phyloP scores from a whole-genome alignment of 2,329 filamentous ascomycete species.

The Beauveria sp. region DNA sequence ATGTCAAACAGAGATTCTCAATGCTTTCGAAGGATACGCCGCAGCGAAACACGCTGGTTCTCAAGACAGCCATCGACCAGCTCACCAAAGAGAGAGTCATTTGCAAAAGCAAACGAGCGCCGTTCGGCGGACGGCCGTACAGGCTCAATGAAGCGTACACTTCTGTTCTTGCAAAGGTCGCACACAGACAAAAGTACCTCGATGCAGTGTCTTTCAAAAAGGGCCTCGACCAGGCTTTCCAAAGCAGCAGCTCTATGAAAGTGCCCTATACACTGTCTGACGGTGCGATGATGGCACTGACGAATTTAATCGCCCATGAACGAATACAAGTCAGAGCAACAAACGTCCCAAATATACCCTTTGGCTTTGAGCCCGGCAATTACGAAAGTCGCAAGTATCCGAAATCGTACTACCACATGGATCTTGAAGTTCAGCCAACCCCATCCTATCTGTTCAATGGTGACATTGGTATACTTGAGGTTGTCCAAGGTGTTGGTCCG shows the following conservation, averaged over 20 bases:
- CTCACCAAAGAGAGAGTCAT: constrained; percentile 47
- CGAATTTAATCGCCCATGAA: constrained; percentile 55
- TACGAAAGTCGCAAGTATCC: constrained; percentile 65
- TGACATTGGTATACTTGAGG: constrained; percentile 34
- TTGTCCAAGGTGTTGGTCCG: constrained; percentile 29
- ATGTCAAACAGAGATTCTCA: constrained; percentile 44
- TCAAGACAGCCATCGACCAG: constrained; percentile 40
- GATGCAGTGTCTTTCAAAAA: constrained; percentile 54
- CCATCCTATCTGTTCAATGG: constrained; percentile 54
- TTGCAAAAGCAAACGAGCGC: constrained; percentile 51
- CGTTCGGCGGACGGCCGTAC: constrained; percentile 53
- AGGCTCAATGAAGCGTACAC: constrained; percentile 53
- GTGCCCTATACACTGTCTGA: constrained; percentile 54
- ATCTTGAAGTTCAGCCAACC: constrained; percentile 52
- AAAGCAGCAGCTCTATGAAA: constrained; percentile 30
- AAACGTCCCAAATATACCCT: constrained; percentile 54
- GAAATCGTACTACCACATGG: constrained; percentile 58
- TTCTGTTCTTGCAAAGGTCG: constrained; percentile 47
- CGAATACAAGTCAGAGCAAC: constrained; percentile 46
- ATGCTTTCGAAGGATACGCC: constrained; percentile 36
- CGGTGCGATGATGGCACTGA: constrained; percentile 58
- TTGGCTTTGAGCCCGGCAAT: constrained; percentile 63
- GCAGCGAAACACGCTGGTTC: constrained; percentile 33
- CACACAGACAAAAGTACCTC: constrained; percentile 46
- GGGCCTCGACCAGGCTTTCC: constrained; percentile 49